Evolutionary conservation across 1,139 yeast genomes (phyloP).

Genomic region (Pneumocystis oryctolagi): DNA sequence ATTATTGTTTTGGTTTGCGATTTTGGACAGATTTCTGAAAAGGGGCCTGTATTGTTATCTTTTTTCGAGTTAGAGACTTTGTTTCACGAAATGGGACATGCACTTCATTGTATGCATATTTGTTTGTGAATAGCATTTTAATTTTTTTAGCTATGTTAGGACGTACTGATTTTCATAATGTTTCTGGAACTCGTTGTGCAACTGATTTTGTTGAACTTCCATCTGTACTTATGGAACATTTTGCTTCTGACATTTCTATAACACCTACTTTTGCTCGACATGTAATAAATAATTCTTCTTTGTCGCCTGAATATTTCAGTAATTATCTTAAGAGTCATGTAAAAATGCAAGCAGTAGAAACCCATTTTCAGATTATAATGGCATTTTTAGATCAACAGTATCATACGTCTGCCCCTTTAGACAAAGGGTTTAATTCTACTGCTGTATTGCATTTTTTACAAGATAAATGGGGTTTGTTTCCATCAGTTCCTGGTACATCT

Average conservation of each 20-base stretch:
- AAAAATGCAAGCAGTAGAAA: slow-evolving; percentile 53
- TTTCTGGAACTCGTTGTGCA: slow-evolving; percentile 87
- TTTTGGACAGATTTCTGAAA: slow-evolving; percentile 30
- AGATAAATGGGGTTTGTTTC: slow-evolving; percentile 27
- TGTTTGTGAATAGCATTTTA: background rate
- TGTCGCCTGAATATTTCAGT: slow-evolving; percentile 35
- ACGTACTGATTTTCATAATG: slow-evolving; percentile 72
- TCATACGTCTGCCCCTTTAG: slow-evolving; percentile 35
- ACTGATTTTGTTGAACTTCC: slow-evolving; percentile 96
- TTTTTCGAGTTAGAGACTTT: slow-evolving; percentile 78
- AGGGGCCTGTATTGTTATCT: slow-evolving; percentile 36
- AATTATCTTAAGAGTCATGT: slow-evolving; percentile 23
- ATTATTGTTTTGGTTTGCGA: slow-evolving; percentile 82
- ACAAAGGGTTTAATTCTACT: slow-evolving; percentile 34
- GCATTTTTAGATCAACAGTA: slow-evolving; percentile 73
- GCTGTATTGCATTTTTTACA: slow-evolving; percentile 54
- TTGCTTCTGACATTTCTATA: slow-evolving; percentile 70
- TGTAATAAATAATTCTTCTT: slow-evolving; percentile 48
- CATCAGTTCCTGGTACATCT: slow-evolving; percentile 35
- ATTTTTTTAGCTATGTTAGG: slow-evolving; percentile 48
- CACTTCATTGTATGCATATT: slow-evolving; percentile 48
- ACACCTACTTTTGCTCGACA: slow-evolving; percentile 60
- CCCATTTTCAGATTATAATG: slow-evolving; percentile 77
- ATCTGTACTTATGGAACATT: slow-evolving; percentile 85
- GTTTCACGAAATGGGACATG: slow-evolving; percentile 98